Evolutionary conservation across 352 stramenopile genomes (phyloP), one percentile per base, ranked within the genome.

Genomic region (Phytophthora fragariae): DNA sequence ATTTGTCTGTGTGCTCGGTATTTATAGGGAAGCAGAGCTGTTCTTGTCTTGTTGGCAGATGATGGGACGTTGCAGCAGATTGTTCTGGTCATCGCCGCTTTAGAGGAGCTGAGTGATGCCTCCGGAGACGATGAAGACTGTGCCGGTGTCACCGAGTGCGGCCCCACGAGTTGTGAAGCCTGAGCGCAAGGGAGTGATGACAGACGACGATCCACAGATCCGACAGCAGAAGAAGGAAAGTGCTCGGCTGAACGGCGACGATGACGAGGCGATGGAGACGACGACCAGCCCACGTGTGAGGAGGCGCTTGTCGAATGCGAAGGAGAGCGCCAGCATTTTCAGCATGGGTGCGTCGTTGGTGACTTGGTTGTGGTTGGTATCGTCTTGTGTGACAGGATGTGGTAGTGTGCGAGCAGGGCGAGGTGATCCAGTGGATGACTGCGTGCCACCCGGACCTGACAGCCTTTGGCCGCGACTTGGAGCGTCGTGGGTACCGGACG

Each of bases 391-490:
- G 19, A 24, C 37, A 46, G 17, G 44, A 5, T 65, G 55, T n/a
- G 9, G 27, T 53, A 92, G 86, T 95, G 46, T 92, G 85, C 61
- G 85, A 92, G 31, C 85, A 95, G 71, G 82, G 86, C 29, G 86
- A 94, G 57, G 89, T 95, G 35, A 82, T 95, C 54, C 87, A 95
- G 76, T 95, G 89, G 87, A 92, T 94, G 84, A 90, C 72, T 41
- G 88, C 88, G n/a, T 92, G 87, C 44, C 83, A 93, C 64, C 77
- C 83, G 15, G 82, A 83, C 9, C 72, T 95, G 31, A 87, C 91
- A 19, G 67, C 62, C 5, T 92, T 93, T 37, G 85, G 87, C 5
- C 67, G 79, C 19, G 64, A 78, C 6, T 79, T 95, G 44, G 89
- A 95, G 59, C 75, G 76, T 14, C 79, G 86, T 24, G 88, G 88